A percentile compares a stretch with the other conserved stretches of the same genome.
Conservation (phyloP, 1,284 basidiomycete species). For the Clitocybe nebularis region DNA sequence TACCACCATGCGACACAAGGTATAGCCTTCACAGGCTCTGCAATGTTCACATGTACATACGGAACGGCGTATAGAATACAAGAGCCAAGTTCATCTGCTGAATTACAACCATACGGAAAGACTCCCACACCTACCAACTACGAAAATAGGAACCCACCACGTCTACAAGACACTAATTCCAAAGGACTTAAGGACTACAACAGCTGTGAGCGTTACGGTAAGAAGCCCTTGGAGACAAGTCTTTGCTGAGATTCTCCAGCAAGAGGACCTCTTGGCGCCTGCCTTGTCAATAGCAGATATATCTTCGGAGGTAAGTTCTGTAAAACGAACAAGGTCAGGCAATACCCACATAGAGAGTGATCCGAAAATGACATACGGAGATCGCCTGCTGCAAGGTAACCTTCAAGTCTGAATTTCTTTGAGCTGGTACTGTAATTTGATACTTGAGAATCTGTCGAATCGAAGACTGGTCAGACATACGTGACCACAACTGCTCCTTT, state of each 20-base stretch:
- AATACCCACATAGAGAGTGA: not conserved
- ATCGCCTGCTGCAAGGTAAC: constrained; percentile 62
- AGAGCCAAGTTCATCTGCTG: no score
- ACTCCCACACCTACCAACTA: no score
- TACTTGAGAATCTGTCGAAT: not conserved
- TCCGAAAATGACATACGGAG: constrained; percentile 36
- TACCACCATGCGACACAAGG: no score
- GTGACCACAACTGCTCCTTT: constrained; percentile 68
- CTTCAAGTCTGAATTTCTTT: constrained; percentile 54
- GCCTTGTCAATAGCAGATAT: constrained; percentile 49
- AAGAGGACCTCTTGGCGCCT: constrained; percentile 35
- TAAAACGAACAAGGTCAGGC: not conserved
- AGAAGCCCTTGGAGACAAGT: constrained; percentile 15
- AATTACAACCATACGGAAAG: no score
- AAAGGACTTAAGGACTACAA: no score
- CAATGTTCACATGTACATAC: no score
- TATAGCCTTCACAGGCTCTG: no score
- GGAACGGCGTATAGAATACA: no score
- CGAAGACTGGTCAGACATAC: constrained; percentile 31
- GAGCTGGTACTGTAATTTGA: constrained; percentile 59
- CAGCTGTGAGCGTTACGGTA: constrained; percentile 15
- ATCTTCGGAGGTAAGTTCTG: constrained; percentile 41
- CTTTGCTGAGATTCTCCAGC: constrained; percentile 13
- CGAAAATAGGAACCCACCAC: no score
- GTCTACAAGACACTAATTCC: no score